Evolutionary conservation across 768 basidiomycete species (phyloP).

Genomic region (Trametes coccinea): DNA sequence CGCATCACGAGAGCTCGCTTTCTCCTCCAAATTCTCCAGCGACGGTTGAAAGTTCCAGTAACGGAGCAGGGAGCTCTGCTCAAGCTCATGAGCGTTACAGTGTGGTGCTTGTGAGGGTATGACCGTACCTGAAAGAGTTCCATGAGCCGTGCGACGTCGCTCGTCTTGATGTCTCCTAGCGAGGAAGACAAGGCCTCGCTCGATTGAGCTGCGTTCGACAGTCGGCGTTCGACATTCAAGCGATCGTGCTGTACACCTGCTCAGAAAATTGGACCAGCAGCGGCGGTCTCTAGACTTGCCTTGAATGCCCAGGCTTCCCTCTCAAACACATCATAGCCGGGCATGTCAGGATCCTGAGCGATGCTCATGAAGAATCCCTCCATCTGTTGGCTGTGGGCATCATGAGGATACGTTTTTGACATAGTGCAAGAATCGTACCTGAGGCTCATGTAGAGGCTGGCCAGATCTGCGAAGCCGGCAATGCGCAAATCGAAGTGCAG

Average conservation of each 20-base stretch:
- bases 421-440: constrained; percentile 17
- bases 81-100: not conserved
- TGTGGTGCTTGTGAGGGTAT: no score
- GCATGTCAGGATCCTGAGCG: constrained; percentile 41
- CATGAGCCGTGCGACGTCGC: constrained; percentile 82
- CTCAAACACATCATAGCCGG: constrained; percentile 72
- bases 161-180: constrained; percentile 56
- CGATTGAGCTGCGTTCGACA: constrained; percentile 45
- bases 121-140: constrained; percentile 70
- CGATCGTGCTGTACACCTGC: constrained; percentile 61
- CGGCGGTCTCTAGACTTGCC: constrained; percentile 38
- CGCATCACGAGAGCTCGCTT: constrained; percentile 10
- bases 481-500: constrained; percentile 84
- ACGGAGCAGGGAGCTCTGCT: constrained; percentile 64
- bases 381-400: constrained; percentile 61
- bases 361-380: constrained; percentile 76
- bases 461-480: constrained; percentile 79
- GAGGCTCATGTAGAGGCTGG: constrained; percentile 74
- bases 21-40: constrained; percentile 8
- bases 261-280: constrained; percentile 8
- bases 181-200: constrained; percentile 24
- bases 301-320: constrained; percentile 80
- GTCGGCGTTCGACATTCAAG: constrained; percentile 65
- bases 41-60: constrained; percentile 69
- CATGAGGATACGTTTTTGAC: not conserved